A percentile compares a stretch with the other conserved stretches of the same genome.
Conservation (phyloP, 108 stramenopile genomes). For the Epipyxis sp. region DNA sequence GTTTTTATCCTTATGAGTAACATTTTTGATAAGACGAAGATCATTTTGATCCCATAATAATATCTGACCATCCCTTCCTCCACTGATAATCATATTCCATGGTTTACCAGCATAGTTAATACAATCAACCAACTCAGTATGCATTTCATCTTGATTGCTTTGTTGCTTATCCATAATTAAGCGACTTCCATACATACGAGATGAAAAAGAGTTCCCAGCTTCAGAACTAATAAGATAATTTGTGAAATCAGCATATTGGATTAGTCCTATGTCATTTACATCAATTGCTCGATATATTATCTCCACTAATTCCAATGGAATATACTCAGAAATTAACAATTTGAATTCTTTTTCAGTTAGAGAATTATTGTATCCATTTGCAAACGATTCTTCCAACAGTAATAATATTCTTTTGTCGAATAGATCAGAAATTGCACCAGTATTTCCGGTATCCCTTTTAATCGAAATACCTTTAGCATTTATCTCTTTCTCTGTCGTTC, state of each 20-base stretch:
- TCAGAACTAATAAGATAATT: conserved; percentile 19
- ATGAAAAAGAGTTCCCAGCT: background rate
- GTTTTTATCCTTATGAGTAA: conserved; percentile 18
- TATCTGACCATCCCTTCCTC: conserved; percentile 18
- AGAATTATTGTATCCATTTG: background rate
- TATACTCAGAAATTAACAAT: background rate
- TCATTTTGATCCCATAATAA: background rate
- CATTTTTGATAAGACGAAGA: background rate
- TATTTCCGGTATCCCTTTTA: no score
- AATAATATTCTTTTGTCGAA: background rate
- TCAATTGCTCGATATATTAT: conserved; percentile 19
- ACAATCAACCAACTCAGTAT: conserved; percentile 6
- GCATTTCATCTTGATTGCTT: background rate
- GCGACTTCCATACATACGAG: background rate
- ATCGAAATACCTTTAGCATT: no score
- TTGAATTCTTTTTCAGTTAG: background rate
- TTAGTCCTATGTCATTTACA: conserved; percentile 14
- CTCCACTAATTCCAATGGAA: background rate
- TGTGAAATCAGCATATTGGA: conserved; percentile 22
- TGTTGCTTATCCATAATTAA: background rate
- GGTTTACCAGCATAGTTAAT: background rate
- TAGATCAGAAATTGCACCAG: conserved; percentile 17
- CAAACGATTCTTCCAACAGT: background rate
- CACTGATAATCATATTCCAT: background rate
- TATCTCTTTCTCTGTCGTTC: no score